Percentiles rank a stretch among this genome's conserved stretches.
Evolutionary conservation across 768 basidiomycete species (phyloP).

Genomic region (Boletales sp.): DNA sequence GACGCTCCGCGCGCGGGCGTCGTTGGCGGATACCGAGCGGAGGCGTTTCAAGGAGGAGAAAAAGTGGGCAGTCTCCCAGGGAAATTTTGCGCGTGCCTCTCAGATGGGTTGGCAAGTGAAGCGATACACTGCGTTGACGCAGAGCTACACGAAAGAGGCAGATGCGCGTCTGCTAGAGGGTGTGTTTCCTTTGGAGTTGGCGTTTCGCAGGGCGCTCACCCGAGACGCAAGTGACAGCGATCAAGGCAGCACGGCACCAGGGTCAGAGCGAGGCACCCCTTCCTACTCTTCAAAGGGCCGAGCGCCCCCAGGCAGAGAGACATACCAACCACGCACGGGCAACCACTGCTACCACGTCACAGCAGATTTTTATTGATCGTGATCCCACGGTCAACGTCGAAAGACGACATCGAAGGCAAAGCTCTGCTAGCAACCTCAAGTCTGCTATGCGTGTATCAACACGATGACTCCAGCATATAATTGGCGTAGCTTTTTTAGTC

Average conservation of each 20-base stretch:
- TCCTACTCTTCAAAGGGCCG: conserved; percentile 20
- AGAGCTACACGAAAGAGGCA: conserved; percentile 77
- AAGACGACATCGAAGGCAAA: conserved; percentile 30
- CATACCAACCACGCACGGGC: conserved; percentile 30
- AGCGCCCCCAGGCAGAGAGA: conserved; percentile 20
- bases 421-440: conserved; percentile 32
- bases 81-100: conserved; percentile 67
- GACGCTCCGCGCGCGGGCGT: conserved; percentile 69
- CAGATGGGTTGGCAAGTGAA: conserved; percentile 86
- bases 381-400: conserved; percentile 29
- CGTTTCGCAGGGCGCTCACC: conserved; percentile 7
- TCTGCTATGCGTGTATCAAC: conserved; percentile 33
- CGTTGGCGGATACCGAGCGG: conserved; percentile 78
- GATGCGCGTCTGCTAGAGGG: conserved; percentile 66
- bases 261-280: conserved; percentile 8
- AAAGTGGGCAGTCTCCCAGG: conserved; percentile 82
- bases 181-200: conserved; percentile 19
- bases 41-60: conserved; percentile 81
- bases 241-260: conserved; percentile 20
- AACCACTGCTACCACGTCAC: conserved; percentile 11
- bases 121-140: conserved; percentile 73
- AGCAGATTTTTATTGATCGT: conserved; percentile 27
- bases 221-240: conserved; percentile 22
- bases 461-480: conserved; percentile 19
- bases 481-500: conserved; percentile 1